Evolutionary conservation across 805 yeast species (phyloP), one percentile per base, ranked within the genome.

Genomic region (Candida golubevii): DNA sequence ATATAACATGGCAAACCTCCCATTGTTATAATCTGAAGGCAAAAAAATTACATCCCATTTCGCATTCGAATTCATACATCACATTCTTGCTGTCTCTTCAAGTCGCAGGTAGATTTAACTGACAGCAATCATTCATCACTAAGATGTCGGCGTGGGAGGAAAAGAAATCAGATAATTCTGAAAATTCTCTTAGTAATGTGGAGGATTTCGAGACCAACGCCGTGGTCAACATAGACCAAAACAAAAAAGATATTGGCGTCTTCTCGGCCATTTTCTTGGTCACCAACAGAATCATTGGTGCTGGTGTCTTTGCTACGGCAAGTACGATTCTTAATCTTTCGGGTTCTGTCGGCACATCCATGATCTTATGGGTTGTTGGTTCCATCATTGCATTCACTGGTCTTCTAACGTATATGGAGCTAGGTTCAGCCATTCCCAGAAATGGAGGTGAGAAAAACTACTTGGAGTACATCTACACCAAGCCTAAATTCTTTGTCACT

Each of bases 391-490:
- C 91, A 4, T 64, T 70, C 46, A 52, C 67, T 8, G 58, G 58
- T 13, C 58, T 54, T 33, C 74, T 79, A 57, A 88, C 83, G 3
- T 86, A 85, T 62, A 79, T 85, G 80, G 93, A 85, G 59, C 83
- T 84, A 61, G 95, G 95, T 12, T 77, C 80, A 3, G 82, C 79
- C 38, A 79, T 85, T 45, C 87, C 88, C 38, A 78, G 84, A 66
- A 85, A 86, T 57, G 95, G 95, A 53, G 96, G 93, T 53, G 95
- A 87, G 59, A 85, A 85, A 65, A 85, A 84, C 57, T 87, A 87
- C 60, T 66, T 87, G 54, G 93, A 86, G 60, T 82, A 75, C 54
- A 77, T 85, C 39, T 87, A 73, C 66, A 72, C 71, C 39, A 79
- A 77, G 54, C 95, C 95, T 35, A 75, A 69, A 59, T 85, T 82